A percentile compares a stretch with the other conserved stretches of the same genome.
These are phyloP conservation scores for Kwoniella heveanensis DNA, from an alignment of 768 basidiomycete species.

Conservation along the genomic window DNA sequence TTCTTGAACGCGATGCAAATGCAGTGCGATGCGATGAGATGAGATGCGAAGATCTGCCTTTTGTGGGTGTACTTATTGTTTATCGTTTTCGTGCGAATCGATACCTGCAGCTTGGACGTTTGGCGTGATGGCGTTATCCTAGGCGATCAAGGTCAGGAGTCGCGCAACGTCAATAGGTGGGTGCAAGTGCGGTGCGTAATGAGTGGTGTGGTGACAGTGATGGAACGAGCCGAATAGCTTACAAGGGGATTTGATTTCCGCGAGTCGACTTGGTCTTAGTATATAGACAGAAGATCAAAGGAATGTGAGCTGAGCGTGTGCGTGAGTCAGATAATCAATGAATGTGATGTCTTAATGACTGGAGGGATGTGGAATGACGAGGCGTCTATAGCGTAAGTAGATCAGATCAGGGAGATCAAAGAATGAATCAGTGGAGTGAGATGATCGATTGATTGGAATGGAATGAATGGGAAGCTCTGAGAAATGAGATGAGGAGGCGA, in stretches of 20 bases:
- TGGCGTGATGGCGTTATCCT: neutral
- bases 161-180: too few species aligned
- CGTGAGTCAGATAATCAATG: neutral
- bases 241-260: neutral
- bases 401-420: neutral
- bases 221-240: neutral
- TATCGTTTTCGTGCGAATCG: neutral
- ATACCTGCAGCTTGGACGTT: neutral
- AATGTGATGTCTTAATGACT: neutral
- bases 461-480: neutral
- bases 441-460: too few species aligned
- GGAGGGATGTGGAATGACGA: too few species aligned
- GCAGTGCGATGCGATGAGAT: too few species aligned
- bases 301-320: neutral
- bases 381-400: neutral
- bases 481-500: neutral
- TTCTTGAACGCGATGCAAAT: neutral
- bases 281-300: neutral
- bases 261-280: neutral
- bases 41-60: neutral
- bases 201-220: neutral
- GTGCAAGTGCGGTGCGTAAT: too few species aligned
- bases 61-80: neutral
- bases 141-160: neutral
- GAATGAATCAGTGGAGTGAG: neutral